These are phyloP conservation scores for Lecanicillium sp. DNA, from an alignment of 2,329 filamentous ascomycete genomes.

Conservation along the genomic window DNA sequence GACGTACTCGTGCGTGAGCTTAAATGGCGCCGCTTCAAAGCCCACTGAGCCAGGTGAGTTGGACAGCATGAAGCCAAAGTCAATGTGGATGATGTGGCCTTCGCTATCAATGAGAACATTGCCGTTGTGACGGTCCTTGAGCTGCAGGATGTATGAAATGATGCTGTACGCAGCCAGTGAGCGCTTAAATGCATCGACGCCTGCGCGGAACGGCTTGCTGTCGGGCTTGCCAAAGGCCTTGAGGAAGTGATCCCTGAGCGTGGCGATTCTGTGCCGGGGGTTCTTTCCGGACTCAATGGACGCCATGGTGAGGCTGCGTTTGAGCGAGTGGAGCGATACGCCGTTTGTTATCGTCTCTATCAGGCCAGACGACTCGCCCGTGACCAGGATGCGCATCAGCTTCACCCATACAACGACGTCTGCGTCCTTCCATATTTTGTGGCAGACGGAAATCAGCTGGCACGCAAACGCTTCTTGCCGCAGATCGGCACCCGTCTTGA, in stretches of 20 bases:
- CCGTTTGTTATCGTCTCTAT: constrained; percentile 87
- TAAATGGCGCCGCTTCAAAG: constrained; percentile 82
- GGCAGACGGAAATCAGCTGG: constrained; percentile 73
- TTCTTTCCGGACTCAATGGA: constrained; percentile 67
- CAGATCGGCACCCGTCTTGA: constrained; percentile 78
- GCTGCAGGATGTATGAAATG: constrained; percentile 74
- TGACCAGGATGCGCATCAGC: constrained; percentile 79
- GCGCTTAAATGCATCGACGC: constrained; percentile 70
- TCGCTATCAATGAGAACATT: constrained; percentile 81
- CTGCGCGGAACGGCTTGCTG: constrained; percentile 60
- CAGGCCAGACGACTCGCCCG: constrained; percentile 74
- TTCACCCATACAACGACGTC: constrained; percentile 78
- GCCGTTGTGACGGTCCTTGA: constrained; percentile 81
- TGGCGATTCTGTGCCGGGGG: constrained; percentile 68
- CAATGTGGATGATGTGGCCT: constrained; percentile 81
- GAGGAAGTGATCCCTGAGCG: constrained; percentile 72
- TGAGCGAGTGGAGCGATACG: constrained; percentile 78
- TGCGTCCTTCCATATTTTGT: constrained; percentile 74
- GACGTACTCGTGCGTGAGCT: constrained; percentile 78
- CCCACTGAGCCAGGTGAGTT: constrained; percentile 79
- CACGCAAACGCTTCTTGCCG: constrained; percentile 82
- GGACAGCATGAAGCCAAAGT: constrained; percentile 85
- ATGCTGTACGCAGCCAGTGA: constrained; percentile 82
- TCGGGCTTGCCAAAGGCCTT: constrained; percentile 69
- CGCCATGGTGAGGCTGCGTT: constrained; percentile 71